Conservation (phyloP, 257 asterid species). For the Petunia axillaris region DNA sequence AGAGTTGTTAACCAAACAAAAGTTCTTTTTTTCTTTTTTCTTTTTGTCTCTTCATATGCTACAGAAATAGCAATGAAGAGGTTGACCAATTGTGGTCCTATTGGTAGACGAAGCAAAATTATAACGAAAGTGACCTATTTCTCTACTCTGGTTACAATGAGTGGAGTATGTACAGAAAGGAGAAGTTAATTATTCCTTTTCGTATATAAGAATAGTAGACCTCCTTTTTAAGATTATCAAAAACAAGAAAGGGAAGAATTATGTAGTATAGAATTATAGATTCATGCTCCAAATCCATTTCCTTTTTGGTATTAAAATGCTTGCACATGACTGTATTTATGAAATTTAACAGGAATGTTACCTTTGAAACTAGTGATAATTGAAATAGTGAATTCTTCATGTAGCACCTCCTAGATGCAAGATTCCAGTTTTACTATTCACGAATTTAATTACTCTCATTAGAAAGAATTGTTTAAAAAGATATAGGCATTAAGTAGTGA, state of each 20-base stretch:
- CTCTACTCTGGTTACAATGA: not conserved
- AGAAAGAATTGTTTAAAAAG: too few relatives aligned
- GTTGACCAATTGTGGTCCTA: constrained; percentile 12
- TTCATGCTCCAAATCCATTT: not conserved
- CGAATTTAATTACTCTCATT: too few relatives aligned
- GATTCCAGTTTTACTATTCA: too few relatives aligned
- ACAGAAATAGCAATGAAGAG: not conserved
- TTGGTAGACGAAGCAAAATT: not conserved
- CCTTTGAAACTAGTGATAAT: too few relatives aligned
- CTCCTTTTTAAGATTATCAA: not conserved
- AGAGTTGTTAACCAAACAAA: constrained; percentile 4
- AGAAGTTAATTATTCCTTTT: not conserved
- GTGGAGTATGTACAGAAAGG: not conserved
- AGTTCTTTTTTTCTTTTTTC: too few relatives aligned
- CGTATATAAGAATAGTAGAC: not conserved
- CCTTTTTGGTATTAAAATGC: too few relatives aligned
- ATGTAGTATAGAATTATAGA: not conserved
- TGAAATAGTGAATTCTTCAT: too few relatives aligned
- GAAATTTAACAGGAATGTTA: too few relatives aligned
- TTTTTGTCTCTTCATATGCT: not conserved
- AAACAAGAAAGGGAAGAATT: not conserved
- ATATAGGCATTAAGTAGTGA: not conserved
- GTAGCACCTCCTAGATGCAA: too few relatives aligned
- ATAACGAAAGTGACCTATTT: not conserved
- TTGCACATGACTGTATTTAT: too few relatives aligned